phyloP scores from a whole-genome alignment of 306 rosid species.

The Phaseolus lunatus region DNA sequence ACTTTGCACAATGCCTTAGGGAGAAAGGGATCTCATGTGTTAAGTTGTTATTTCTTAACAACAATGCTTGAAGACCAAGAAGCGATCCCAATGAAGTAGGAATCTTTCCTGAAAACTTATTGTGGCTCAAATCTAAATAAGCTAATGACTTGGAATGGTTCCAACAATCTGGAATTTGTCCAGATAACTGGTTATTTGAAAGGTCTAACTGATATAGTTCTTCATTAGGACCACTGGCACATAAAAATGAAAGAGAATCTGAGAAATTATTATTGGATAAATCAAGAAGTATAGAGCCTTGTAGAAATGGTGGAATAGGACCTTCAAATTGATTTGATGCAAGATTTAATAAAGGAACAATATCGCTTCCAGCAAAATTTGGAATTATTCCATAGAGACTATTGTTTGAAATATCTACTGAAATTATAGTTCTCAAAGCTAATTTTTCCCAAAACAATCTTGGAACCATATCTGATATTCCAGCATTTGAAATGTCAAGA shows the following conservation, averaged over 20 bases:
- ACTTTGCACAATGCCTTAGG: too few species aligned
- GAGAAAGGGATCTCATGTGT: too few species aligned
- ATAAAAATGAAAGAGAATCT: background rate
- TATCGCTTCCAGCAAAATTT: background rate
- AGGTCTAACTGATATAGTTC: too few species aligned
- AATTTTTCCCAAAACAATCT: constrained; percentile 30
- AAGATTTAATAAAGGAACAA: background rate
- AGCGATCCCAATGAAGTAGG: too few species aligned
- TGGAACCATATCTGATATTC: background rate
- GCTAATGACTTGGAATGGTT: too few species aligned
- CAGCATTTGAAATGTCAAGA: background rate
- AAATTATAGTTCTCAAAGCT: accelerated
- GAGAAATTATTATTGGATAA: constrained; percentile 6
- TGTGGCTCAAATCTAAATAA: too few species aligned
- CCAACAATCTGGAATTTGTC: too few species aligned
- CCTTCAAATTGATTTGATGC: too few species aligned
- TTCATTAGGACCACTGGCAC: background rate
- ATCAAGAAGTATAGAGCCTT: background rate
- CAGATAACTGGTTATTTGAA: too few species aligned
- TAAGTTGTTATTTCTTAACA: too few species aligned
- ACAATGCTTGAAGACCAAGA: too few species aligned
- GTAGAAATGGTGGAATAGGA: constrained; percentile 31
- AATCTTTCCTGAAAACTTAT: too few species aligned
- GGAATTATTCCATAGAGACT: constrained; percentile 9
- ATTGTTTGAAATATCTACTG: background rate